Base-by-base conservation (phyloP, 371 early-diverging fungal genomes). In the Blastocladiella emersonii region DNA sequence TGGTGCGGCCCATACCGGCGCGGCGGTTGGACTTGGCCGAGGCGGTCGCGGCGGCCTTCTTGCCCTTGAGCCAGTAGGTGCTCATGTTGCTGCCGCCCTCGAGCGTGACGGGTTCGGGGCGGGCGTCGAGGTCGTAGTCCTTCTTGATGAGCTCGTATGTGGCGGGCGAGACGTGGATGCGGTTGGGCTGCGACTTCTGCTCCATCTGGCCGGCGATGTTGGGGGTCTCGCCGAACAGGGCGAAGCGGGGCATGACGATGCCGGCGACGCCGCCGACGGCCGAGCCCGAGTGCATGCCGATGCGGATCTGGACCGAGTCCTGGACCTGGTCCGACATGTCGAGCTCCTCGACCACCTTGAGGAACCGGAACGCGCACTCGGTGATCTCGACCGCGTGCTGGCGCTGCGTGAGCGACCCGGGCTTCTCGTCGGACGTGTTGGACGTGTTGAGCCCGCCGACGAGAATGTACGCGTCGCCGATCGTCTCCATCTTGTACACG, bases 401-500 rank as follows among this genome's bases (percentile, higher is more conserved):
- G 30, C 32, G 27, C 53, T 7, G 10, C 2, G 27, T 30, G 23
- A n/a, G n/a, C 4, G 19, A n/a, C 48, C n/a, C 48, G 48, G 19
- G 19, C 6, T 21, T 8, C 48, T 48, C 61, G 13, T 41, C 57
- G 53, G 39, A 25, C 0, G 49, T 61, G 19, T 63, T 64, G 37
- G 57, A 62, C 32, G 62, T 66, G 53, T 66, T 66, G 41, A 70
- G 43, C 17, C 70, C 71, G 10, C 63, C 63, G 3, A 65, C 66
- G 45, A 68, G 41, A 55, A 61, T 56, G 61, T 71, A 68, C 25
- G 71, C 68, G 64, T 68, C 71, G 35, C 67, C 74, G 56, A 74
- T 70, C 4, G 74, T 74, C 63, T 74, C 74, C 27, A 72, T 66
- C 63, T 74, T 74, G 67, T 69, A 72, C 34, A 71, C 48, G 59